phyloP scores from a whole-genome alignment of 2,329 filamentous ascomycete species.

The Rhynchosporium secalis region DNA sequence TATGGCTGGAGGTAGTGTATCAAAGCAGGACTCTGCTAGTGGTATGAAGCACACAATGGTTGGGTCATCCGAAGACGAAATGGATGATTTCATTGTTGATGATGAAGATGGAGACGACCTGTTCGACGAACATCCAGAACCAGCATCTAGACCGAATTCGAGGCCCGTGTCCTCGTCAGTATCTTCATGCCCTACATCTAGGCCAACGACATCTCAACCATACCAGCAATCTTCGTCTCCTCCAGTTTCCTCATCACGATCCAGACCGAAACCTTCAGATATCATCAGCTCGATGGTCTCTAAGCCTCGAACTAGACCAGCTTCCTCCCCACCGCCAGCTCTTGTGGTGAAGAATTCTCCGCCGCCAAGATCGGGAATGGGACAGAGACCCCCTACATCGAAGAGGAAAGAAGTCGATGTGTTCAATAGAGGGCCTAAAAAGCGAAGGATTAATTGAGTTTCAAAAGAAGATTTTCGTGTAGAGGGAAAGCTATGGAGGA shows the following conservation, averaged over 20 bases:
- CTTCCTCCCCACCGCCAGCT: conserved; percentile 13
- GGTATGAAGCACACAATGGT: conserved; percentile 26
- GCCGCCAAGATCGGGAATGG: conserved; percentile 16
- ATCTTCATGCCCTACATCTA: conserved; percentile 9
- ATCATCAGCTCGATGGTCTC: conserved; percentile 19
- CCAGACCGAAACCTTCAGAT: conserved; percentile 19
- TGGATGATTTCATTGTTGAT: conserved; percentile 22
- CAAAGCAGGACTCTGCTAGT: conserved; percentile 9
- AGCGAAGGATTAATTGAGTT: conserved; percentile 13
- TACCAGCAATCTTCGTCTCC: conserved; percentile 6
- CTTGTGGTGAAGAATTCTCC: conserved; percentile 13
- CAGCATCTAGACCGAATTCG: not conserved
- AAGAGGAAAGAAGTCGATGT: conserved; percentile 33
- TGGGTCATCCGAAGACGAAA: conserved; percentile 33
- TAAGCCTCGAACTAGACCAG: conserved; percentile 14
- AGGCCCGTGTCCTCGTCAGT: conserved; percentile 9
- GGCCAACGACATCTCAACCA: not conserved
- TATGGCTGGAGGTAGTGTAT: conserved; percentile 22
- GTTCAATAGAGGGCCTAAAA: conserved; percentile 33
- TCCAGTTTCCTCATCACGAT: conserved; percentile 7
- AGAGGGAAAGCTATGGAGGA: not conserved
- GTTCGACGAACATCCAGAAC: conserved; percentile 28
- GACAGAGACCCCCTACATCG: conserved; percentile 27
- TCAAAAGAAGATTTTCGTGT: not conserved
- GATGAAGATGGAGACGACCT: conserved; percentile 27